Base-by-base conservation (phyloP, 345 rosid genomes). In the Gossypium turneri region DNA sequence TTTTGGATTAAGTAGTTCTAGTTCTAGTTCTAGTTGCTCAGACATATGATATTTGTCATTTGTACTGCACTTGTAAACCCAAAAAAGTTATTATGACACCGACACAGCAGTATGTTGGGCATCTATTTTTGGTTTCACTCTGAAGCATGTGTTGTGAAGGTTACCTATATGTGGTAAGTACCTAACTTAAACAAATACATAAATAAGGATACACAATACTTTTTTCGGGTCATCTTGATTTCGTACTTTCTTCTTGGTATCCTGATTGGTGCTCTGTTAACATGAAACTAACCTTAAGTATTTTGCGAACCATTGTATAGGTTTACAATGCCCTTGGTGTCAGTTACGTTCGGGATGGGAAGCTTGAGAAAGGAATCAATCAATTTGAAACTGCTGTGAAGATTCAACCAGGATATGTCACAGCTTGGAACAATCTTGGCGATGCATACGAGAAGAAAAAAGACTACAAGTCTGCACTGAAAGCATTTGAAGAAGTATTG, bases 401-500 rank as follows among this genome's bases (percentile, higher is more conserved):
- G 87, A 75, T 92, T 72, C 98, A 92, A 71, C 98, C 98, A 0
- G 98, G 98, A 61, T 95, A 95, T 69, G 99, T 92, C 69, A 92
- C 94, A 8, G 99, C 98, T 51, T 95, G 98, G 99, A 95, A 92
- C 88, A 92, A 95, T 84, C 98, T 95, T 41, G 99, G 99, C 8
- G 98, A 95, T 77, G 99, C 99, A 24, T 89, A 88, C 34, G 98
- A 92, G 88, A 86, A 92, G 94, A 92, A 88, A 67, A 90, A 91
- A 50, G 96, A 95, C 79, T 76, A 85, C 50, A 87, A 85, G 27
- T 81, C 88, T 62, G 97, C 97, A 17, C 90, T 95, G 50, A 91
- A 78, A 80, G 99, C 98, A n/a, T 95, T 95, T 73, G 98, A 95
- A 79, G 98, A 95, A 86, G 97, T 85, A 51, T 75, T 91, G 27